Conservation (phyloP, 2,329 filamentous ascomycete genomes). For the Blastomyces silverae region DNA sequence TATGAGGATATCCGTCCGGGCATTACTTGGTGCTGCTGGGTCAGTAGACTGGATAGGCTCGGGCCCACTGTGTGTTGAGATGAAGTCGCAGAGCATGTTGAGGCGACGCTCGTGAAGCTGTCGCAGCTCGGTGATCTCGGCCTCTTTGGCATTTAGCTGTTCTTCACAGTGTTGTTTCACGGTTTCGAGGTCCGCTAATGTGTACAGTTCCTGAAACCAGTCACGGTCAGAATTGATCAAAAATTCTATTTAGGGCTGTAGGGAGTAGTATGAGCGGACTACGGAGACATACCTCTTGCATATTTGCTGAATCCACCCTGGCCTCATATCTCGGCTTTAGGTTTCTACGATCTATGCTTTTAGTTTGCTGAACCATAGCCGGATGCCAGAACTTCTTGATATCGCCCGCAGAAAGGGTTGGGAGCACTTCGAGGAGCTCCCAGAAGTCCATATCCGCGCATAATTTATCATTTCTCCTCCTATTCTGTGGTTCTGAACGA, state of each 20-base stretch:
- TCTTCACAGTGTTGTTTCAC: constrained; percentile 16
- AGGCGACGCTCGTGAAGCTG: constrained; percentile 17
- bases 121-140: constrained; percentile 17
- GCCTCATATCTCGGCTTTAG: not conserved
- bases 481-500: not conserved
- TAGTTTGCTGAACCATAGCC: constrained; percentile 14
- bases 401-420: constrained; percentile 17
- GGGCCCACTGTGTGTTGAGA: constrained; percentile 11
- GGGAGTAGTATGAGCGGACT: not conserved
- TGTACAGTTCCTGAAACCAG: constrained; percentile 8
- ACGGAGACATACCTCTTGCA: not conserved
- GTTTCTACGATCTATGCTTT: constrained; percentile 7
- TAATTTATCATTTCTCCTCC: constrained; percentile 13
- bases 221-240: not conserved
- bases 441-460: constrained; percentile 17
- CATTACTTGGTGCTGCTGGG: constrained; percentile 5
- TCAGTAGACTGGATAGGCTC: constrained; percentile 5
- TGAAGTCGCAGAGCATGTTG: constrained; percentile 18
- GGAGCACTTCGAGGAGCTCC: constrained; percentile 18
- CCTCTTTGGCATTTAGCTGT: constrained; percentile 17
- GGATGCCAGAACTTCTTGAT: constrained; percentile 20
- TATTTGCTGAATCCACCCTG: not conserved
- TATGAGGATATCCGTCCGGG: constrained; percentile 10
- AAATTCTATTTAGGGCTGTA: not conserved
- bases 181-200: constrained; percentile 10